Evolutionary conservation across 2,329 filamentous ascomycete species (phyloP), one percentile per base, ranked within the genome.

Genomic region (Parascedosporium putredinis): DNA sequence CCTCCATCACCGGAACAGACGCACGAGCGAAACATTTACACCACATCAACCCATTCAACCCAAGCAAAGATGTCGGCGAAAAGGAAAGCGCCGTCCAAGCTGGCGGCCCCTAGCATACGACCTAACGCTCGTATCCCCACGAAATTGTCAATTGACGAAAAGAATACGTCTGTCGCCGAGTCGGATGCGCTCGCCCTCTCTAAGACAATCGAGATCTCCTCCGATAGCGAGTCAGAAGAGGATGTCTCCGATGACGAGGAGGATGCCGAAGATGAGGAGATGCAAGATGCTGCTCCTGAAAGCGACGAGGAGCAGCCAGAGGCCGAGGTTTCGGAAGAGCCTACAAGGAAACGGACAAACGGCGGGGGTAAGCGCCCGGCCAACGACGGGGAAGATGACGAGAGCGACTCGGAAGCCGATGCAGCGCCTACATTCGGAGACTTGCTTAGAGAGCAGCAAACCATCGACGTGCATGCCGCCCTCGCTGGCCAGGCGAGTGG

Each of bases 371-470:
- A 63, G 51, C 56, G 60, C 61, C 25, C 61, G 61, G 59, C 53
- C 54, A 31, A 62, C 59, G 25, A 56, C 55, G 42, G 59, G 52
- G 49, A 52, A 53, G 25, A 56, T 25, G 51, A 61, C 34, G 65
- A 64, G 47, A 62, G 59, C 38, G 67, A 65, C 27, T 71, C 70
- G 29, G 73, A 76, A 51, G 69, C 67, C 42, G 73, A 78, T 50
- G 68, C 67, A 5, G 66, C 70, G 16, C 86, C 88, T 3, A 87
- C 88, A 0, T 95, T 97, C 63, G 91, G 89, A 58, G 91, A 97
- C 62, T 79, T 94, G 43, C 74, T 95, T 38, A 84, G 82, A 57
- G 80, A 82, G 51, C 76, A 81, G 52, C 82, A 86, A 55, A 78
- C 84, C 46, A 84, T 95, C 58, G 86, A 95, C 57, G 87, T 95